These are phyloP conservation scores for Gossypium gossypioides DNA, from an alignment of 441 rosid genomes.

Conservation along the genomic window DNA sequence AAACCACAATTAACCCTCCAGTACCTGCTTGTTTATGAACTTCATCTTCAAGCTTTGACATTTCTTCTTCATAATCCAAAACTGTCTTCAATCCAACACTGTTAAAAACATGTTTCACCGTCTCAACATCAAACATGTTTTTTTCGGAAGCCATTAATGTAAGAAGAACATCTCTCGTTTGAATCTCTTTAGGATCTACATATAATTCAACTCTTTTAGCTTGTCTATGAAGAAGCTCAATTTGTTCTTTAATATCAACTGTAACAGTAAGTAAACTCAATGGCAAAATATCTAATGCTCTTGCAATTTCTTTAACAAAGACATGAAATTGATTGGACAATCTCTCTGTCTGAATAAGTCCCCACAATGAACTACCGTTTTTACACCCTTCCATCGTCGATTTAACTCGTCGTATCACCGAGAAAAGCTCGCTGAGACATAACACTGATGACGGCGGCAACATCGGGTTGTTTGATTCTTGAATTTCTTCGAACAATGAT, in stretches of 20 bases:
- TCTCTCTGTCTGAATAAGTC: constrained; percentile 28
- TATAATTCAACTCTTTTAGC: constrained; percentile 39
- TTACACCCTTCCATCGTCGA: constrained; percentile 37
- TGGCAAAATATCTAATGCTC: constrained; percentile 57
- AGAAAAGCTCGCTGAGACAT: constrained; percentile 49
- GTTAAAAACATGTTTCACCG: constrained; percentile 29
- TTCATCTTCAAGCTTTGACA: constrained; percentile 42
- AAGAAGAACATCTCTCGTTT: constrained; percentile 35
- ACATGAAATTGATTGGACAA: constrained; percentile 42
- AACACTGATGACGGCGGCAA: constrained; percentile 54
- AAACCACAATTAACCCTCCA: constrained; percentile 52
- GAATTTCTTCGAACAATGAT: constrained; percentile 50
- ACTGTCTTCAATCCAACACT: constrained; percentile 38
- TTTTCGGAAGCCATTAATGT: constrained; percentile 34
- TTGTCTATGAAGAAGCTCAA: constrained; percentile 59
- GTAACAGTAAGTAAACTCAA: constrained; percentile 40
- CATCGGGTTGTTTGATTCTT: constrained; percentile 21
- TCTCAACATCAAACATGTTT: constrained; percentile 27
- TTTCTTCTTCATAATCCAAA: constrained; percentile 42
- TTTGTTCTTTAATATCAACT: constrained; percentile 47
- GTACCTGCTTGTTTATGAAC: constrained; percentile 55
- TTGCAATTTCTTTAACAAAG: constrained; percentile 52
- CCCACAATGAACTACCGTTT: constrained; percentile 45
- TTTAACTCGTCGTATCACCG: constrained; percentile 38
- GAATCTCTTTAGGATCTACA: constrained; percentile 35